Conservation (phyloP, 2,329 filamentous ascomycete genomes). For the Aspergillus puulaauensis region DNA sequence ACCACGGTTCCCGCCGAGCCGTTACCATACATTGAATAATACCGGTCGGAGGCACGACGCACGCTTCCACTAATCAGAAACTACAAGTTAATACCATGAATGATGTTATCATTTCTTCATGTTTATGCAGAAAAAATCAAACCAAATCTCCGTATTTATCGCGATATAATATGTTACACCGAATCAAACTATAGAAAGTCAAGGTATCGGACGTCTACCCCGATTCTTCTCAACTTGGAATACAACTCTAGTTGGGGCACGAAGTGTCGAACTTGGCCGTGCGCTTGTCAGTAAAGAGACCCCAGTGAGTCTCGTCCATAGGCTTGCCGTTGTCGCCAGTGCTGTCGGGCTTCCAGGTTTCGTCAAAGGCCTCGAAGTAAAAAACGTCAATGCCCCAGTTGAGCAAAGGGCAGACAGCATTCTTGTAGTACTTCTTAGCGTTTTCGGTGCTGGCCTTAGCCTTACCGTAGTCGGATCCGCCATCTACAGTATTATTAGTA, state of each 20-base stretch:
- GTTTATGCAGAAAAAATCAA: background rate
- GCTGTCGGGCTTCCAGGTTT: constrained; percentile 67
- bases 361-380: constrained; percentile 73
- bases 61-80: too few relatives aligned
- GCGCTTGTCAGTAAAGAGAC: constrained; percentile 62
- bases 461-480: constrained; percentile 60
- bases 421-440: constrained; percentile 60
- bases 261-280: constrained; percentile 56
- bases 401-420: constrained; percentile 63
- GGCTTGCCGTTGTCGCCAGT: constrained; percentile 62
- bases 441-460: constrained; percentile 61
- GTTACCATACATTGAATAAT: constrained; percentile 10
- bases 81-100: background rate
- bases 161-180: constrained; percentile 15
- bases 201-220: background rate
- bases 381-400: constrained; percentile 68
- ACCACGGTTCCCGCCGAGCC: constrained; percentile 22
- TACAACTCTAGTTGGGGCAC: constrained; percentile 38
- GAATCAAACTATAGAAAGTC: constrained; percentile 1
- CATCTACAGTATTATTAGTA: constrained; percentile 28
- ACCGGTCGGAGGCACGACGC: background rate
- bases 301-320: constrained; percentile 68
- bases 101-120: background rate
- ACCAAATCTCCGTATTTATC: background rate
- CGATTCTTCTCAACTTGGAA: constrained; percentile 3